phyloP scores from a whole-genome alignment of 176 grass and related monocot species.

The Triticum timopheevii region DNA sequence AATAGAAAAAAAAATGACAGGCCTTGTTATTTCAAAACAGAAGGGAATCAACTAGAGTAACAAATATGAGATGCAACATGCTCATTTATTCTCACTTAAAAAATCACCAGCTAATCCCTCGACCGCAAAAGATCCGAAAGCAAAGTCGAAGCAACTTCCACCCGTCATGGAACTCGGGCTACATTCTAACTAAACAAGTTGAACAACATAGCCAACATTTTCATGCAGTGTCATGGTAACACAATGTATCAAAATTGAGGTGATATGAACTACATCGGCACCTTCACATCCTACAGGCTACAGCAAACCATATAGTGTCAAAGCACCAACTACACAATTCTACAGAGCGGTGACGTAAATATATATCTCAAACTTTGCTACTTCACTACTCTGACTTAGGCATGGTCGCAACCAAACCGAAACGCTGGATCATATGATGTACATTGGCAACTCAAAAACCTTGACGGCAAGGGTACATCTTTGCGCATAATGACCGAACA shows the following conservation, averaged over 20 bases:
- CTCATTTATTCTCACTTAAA: background rate
- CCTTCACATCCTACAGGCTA: slow-evolving; percentile 22
- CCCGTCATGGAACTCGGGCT: background rate
- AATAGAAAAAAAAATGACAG: too few relatives aligned
- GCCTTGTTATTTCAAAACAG: background rate
- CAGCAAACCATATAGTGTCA: slow-evolving; percentile 6
- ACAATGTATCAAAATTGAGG: slow-evolving; percentile 47
- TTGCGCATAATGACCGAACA: slow-evolving; percentile 1
- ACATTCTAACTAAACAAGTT: background rate
- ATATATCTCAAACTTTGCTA: background rate
- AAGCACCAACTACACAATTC: slow-evolving; percentile 1
- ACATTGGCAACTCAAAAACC: slow-evolving; percentile 16
- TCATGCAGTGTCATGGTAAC: background rate
- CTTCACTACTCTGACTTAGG: slow-evolving; percentile 1
- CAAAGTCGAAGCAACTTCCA: background rate
- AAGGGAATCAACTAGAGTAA: background rate
- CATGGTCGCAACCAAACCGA: slow-evolving; percentile 5
- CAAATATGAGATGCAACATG: background rate
- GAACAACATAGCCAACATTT: background rate
- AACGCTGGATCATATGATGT: slow-evolving; percentile 17
- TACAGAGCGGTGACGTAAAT: background rate
- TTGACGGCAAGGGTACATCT: background rate
- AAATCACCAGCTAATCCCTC: background rate
- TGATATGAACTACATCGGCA: background rate
- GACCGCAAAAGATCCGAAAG: background rate